Percentiles rank a stretch among this genome's conserved stretches.
Conservation (phyloP, 306 rosid genomes). For the Cyamopsis tetragonoloba region DNA sequence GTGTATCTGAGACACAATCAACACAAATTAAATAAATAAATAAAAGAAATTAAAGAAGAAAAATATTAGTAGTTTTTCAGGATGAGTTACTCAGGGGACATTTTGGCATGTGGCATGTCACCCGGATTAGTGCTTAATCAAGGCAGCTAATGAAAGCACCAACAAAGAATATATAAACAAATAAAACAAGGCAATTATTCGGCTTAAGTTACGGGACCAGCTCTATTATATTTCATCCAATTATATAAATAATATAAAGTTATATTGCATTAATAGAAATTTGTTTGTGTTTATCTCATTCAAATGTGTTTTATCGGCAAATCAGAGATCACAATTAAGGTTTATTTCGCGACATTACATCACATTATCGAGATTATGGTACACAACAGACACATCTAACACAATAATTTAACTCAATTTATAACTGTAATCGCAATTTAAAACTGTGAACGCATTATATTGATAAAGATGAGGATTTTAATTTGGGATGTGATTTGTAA, state of each 20-base stretch:
- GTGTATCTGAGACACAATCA: neutral
- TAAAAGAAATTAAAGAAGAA: neutral
- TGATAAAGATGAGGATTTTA: constrained; percentile 5
- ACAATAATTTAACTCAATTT: too few species aligned
- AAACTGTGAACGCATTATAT: too few species aligned
- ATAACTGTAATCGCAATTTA: too few species aligned
- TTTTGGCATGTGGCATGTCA: constrained; percentile 13
- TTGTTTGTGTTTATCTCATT: too few species aligned
- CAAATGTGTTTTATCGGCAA: too few species aligned
- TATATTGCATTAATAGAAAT: too few species aligned
- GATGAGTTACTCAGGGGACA: neutral
- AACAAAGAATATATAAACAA: neutral
- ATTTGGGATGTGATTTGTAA: neutral
- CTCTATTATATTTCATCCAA: neutral
- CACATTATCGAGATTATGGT: too few species aligned
- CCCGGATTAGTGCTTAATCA: constrained; percentile 1
- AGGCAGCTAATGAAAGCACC: constrained; percentile 4
- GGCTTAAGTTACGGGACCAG: constrained; percentile 32
- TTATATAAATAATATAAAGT: constrained; percentile 8
- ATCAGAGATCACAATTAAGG: too few species aligned
- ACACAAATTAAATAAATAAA: too few species aligned
- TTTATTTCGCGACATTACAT: too few species aligned
- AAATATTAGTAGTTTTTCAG: neutral
- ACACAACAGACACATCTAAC: too few species aligned
- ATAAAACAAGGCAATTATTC: constrained; percentile 21